Percentiles rank a stretch among this genome's conserved stretches.
These are phyloP conservation scores for Fusarium lyarnte DNA, from an alignment of 2,329 filamentous ascomycete genomes.

Conservation along the genomic window DNA sequence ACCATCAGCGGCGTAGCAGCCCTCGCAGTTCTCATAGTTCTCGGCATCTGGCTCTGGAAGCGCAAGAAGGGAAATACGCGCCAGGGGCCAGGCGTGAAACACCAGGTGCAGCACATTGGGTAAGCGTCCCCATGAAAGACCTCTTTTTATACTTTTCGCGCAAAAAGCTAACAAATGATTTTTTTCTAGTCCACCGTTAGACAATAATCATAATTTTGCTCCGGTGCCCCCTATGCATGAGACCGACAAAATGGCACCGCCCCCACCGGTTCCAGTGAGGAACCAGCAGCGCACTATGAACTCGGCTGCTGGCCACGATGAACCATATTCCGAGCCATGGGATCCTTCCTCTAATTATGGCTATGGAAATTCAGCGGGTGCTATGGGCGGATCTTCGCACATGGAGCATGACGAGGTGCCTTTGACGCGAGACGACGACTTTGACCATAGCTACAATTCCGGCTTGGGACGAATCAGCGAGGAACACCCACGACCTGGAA, in stretches of 20 bases:
- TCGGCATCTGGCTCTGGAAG: constrained; percentile 57
- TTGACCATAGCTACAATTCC: constrained; percentile 54
- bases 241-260: constrained; percentile 34
- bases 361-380: constrained; percentile 19
- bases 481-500: constrained; percentile 40
- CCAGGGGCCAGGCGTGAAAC: constrained; percentile 52
- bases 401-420: constrained; percentile 51
- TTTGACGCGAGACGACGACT: constrained; percentile 56
- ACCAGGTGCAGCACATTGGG: constrained; percentile 55
- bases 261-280: constrained; percentile 29
- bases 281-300: constrained; percentile 28
- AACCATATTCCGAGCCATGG: constrained; percentile 34
- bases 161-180: constrained; percentile 28
- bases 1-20: constrained; percentile 62
- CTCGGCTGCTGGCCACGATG: constrained; percentile 23
- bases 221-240: constrained; percentile 45
- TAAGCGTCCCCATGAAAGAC: constrained; percentile 38
- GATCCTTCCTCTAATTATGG: constrained; percentile 25
- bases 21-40: constrained; percentile 53
- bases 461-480: constrained; percentile 52
- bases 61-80: constrained; percentile 55
- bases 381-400: constrained; percentile 38
- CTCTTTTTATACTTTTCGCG: neutral
- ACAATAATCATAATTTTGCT: constrained; percentile 39
- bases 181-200: constrained; percentile 43